Evolutionary conservation across 2,329 filamentous ascomycete species (phyloP), one percentile per base, ranked within the genome.

Genomic region (Aspergillus clavatus): DNA sequence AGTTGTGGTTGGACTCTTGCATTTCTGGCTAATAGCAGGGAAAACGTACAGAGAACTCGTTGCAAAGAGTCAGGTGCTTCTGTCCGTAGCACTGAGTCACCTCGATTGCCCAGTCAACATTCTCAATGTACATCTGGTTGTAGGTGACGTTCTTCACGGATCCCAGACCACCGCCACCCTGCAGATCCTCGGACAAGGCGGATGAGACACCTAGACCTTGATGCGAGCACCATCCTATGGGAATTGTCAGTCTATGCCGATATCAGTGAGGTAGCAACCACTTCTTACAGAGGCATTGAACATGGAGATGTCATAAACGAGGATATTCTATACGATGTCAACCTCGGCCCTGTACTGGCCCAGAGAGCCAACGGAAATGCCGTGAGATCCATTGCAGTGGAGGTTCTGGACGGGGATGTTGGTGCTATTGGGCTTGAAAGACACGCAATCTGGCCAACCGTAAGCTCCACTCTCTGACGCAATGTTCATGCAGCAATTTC

Each of bases 401-500:
- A 87, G 67, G 50, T 82, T 81, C 60, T 87, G 82, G 4, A 87
- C 77, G 3, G 87, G 63, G 6, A 87, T 78, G 51, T 85, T 76
- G 35, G 82, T 86, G 55, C 77, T 82, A 62, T 87, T 87, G 14
- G 83, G 83, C 65, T 87, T 87, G 74, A 87, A 87, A 0, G 82
- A 82, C 10, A 87, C 81, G 48, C 84, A 87, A 60, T 88, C 78
- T 71, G 18, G 1, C 45, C 31, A n/a, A 3, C 10, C 3, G 6
- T n/a, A 14, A n/a, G 18, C n/a, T 18, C 11, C 10, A 2, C 11
- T 33, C 3, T 16, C 18, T 16, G 29, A 33, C 7, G 7, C 14
- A 14, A 16, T 3, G 7, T 33, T 12, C 3, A 16, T 14, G 29
- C 7, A 16, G n/a, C 19, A 26, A n/a, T n/a, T n/a, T n/a, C 49